Evolutionary conservation across 139 green algal species (phyloP).

Genomic region (Picochlorum sp.): DNA sequence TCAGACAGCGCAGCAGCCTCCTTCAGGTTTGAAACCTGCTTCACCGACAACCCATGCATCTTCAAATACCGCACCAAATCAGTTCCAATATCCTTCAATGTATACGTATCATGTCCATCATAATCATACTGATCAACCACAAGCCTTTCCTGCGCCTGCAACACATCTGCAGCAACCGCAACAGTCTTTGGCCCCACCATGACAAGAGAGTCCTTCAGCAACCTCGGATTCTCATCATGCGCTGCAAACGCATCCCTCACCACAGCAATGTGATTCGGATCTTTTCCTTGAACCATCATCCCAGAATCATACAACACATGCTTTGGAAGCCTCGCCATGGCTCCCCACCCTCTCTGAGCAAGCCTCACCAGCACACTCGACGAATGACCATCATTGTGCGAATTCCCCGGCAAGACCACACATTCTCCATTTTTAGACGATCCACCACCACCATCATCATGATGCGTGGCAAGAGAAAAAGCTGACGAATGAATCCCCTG

Average conservation of each 20-base stretch:
- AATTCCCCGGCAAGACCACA: too few species aligned
- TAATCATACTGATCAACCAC: conserved; percentile 65
- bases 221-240: conserved; percentile 32
- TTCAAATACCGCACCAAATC: conserved; percentile 31
- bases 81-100: conserved; percentile 24
- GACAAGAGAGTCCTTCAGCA: conserved; percentile 32
- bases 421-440: too few species aligned
- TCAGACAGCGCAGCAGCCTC: background rate
- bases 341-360: conserved; percentile 47
- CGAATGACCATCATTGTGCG: too few species aligned
- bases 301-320: conserved; percentile 22
- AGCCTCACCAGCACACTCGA: conserved; percentile 47
- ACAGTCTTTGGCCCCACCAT: conserved; percentile 34
- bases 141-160: conserved; percentile 31
- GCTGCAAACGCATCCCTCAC: conserved; percentile 56
- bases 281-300: background rate
- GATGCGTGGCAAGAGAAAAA: too few species aligned
- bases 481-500: too few species aligned
- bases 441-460: too few species aligned
- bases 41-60: conserved; percentile 22
- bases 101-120: conserved; percentile 17
- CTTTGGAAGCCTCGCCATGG: conserved; percentile 34
- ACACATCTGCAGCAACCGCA: conserved; percentile 33
- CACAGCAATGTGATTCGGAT: conserved; percentile 33
- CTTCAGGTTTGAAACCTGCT: conserved; percentile 24